These are phyloP conservation scores for Tilletia setariae DNA, from an alignment of 1,284 basidiomycete genomes.

Conservation along the genomic window DNA sequence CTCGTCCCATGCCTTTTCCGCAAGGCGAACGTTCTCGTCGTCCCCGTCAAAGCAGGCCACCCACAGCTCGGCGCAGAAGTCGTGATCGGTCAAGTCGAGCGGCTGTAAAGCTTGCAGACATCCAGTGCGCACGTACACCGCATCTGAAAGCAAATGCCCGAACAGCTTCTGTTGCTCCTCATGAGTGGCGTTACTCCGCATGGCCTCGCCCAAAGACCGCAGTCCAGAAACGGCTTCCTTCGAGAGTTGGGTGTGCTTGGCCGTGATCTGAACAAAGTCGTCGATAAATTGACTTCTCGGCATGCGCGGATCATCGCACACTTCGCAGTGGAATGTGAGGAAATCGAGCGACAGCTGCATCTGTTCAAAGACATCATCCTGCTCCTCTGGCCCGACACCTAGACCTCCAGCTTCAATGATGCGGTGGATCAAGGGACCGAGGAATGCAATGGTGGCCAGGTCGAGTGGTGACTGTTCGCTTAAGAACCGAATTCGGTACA, in stretches of 20 bases:
- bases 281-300: conserved; percentile 60
- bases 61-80: conserved; percentile 87
- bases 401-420: conserved; percentile 72
- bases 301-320: conserved; percentile 64
- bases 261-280: conserved; percentile 72
- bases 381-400: conserved; percentile 59
- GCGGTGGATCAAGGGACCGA: conserved; percentile 71
- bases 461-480: conserved; percentile 81
- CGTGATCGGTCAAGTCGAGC: conserved; percentile 88
- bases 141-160: conserved; percentile 74
- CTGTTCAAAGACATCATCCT: conserved; percentile 80
- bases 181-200: conserved; percentile 65
- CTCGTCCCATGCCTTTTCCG: conserved; percentile 86
- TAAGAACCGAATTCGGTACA: conserved; percentile 79
- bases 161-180: conserved; percentile 68
- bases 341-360: conserved; percentile 78
- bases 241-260: conserved; percentile 73
- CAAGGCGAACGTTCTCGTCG: conserved; percentile 82
- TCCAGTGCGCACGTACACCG: conserved; percentile 81
- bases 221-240: conserved; percentile 83
- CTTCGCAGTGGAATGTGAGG: conserved; percentile 77
- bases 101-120: conserved; percentile 89
- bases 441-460: conserved; percentile 76
- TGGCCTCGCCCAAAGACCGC: conserved; percentile 77
- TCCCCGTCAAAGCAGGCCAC: conserved; percentile 87